Evolutionary conservation across 1,284 basidiomycete species (phyloP), one percentile per base, ranked within the genome.

Genomic region (Pascua guehoae): DNA sequence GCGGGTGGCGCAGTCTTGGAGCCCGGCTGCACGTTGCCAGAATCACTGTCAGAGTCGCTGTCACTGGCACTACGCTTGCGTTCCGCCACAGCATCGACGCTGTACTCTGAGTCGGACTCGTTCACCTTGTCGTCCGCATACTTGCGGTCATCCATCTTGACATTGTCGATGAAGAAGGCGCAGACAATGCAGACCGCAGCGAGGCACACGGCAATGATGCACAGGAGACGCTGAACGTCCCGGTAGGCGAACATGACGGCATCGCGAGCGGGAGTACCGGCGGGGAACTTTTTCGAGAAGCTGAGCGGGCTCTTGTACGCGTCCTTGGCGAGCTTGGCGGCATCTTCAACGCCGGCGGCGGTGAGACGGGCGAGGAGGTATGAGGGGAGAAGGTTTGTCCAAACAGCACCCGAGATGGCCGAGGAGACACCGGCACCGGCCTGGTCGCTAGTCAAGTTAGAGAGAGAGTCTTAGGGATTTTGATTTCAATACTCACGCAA

Each of bases 331-430:
- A 75, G 8, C 18, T 48, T 55, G 32, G 39, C 40, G 15, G 60
- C 60, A 50, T 61, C 39, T 1, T 47, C 47, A 10, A 57, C 41
- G 4, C 50, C 55, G 36, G 55, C 60, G 0, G 64, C 60, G 51
- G 74, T 69, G 44, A 70, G 55, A 1, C 55, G 50, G 2, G 48
- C 48, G 16, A 43, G 45, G 8, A 69, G 54, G 49, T 66, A 58
- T 9, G 40, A 45, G 14, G 69, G 69, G 39, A 71, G 49, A 24
- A 48, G 58, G 56, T 68, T 65, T 41, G 60, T 66, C 75, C 75
- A 77, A 53, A 77, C 73, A 12, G 67, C 72, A 12, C 77, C 76
- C 7, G 72, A 70, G 49, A 77, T 75, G 14, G 73, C 70, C 0
- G 66, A 57, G 1, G 76, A 75, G 56, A 78, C 70, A 37, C 73